Base-by-base conservation (phyloP, 148 eudicot species). In the Nepenthes mirabilis region DNA sequence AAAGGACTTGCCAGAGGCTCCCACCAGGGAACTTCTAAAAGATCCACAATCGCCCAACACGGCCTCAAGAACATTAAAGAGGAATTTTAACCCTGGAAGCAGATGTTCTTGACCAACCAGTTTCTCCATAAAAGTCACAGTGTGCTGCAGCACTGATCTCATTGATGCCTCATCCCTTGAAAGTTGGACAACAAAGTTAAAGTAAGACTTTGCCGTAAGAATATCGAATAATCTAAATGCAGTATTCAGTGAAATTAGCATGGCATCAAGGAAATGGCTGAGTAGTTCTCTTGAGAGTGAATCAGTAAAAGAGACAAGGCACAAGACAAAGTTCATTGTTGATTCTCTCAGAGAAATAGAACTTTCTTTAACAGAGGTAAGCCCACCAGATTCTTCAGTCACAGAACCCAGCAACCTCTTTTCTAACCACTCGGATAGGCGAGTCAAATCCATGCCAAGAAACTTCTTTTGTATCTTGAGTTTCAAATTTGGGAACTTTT, bases 371-470 rank as follows among this genome's bases (percentile, higher is more conserved):
- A 70, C 75, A 76, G 77, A 67, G 23, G 73, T 7, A 33, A 65
- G 61, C 47, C 72, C 79, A 49, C 67, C 64, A 32, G 86, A 65
- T 69, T 80, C 76, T 69, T 86, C 84, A n/a, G 58, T 59, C 23
- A 62, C 43, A 36, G 69, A 67, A 73, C 97, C 89, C 57, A 94
- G 66, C 52, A 94, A 76, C 70, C 99, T 80, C 57, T 75, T 79
- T 69, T 86, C 99, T 59, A 89, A 69, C 99, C 99, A 94, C 73
- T 78, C 85, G 49, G 93, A 79, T 36, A 94, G 74, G 75, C 59
- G 77, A 57, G 45, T 65, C 59, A 77, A 68, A 76, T 89, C 88
- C 83, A 83, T 84, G 65, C 62, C 66, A 65, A 76, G 77, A 62
- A 94, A 89, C 61, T 80, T 86, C 74, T 73, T 70, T 68, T 81